These are phyloP conservation scores for Glaciozyma antarctica DNA, from an alignment of 768 basidiomycete genomes.

Conservation along the genomic window DNA sequence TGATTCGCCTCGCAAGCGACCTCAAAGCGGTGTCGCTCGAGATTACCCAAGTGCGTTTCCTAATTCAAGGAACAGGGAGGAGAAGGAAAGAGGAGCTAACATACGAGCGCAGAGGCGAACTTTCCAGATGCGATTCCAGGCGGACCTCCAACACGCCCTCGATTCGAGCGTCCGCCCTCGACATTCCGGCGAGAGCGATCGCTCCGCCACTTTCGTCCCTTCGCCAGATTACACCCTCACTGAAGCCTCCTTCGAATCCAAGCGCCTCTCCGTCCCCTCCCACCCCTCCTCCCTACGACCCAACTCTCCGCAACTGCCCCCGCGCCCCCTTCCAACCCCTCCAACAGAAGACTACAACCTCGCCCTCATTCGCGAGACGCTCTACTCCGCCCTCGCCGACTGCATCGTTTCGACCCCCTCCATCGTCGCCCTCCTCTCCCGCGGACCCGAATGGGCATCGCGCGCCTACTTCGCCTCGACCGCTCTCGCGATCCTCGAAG, in stretches of 20 bases:
- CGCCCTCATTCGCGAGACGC: conserved; percentile 71
- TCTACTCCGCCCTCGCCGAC: conserved; percentile 71
- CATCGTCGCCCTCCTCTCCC: conserved; percentile 51
- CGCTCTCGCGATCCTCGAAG: conserved; percentile 60
- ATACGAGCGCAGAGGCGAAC: conserved; percentile 52
- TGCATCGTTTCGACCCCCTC: conserved; percentile 51
- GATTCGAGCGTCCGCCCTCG: conserved; percentile 49
- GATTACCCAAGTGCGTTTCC: conserved; percentile 46
- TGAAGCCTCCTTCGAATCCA: background rate
- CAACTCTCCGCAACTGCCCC: conserved; percentile 30
- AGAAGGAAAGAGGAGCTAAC: background rate
- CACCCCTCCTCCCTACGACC: background rate
- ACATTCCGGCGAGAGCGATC: conserved; percentile 5
- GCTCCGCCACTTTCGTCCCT: conserved; percentile 56
- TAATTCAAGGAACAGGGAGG: too few species aligned
- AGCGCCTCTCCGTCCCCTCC: background rate
- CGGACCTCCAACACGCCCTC: conserved; percentile 67
- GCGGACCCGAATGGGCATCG: conserved; percentile 47
- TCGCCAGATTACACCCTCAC: conserved; percentile 54
- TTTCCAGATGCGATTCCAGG: conserved; percentile 68
- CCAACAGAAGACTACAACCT: conserved; percentile 46
- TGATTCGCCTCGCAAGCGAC: conserved; percentile 64
- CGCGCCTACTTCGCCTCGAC: conserved; percentile 73
- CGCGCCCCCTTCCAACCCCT: conserved; percentile 40
- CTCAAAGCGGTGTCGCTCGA: conserved; percentile 78